Conservation (phyloP, 2,329 filamentous ascomycete species). For the Apiospora arundinis region DNA sequence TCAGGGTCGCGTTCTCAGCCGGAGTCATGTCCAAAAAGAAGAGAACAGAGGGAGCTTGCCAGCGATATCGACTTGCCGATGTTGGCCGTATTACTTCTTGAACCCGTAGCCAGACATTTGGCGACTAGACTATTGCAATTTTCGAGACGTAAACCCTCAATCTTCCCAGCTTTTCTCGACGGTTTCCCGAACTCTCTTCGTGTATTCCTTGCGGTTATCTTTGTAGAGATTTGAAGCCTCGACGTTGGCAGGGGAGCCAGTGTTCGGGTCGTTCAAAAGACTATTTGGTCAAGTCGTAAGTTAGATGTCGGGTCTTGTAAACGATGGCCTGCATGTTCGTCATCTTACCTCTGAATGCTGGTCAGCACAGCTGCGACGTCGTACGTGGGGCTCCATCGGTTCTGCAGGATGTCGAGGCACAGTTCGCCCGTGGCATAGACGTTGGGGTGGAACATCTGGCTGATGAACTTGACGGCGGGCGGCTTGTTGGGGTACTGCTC, state of each 20-base stretch:
- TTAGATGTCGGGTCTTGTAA: background rate
- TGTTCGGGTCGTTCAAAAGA: slow-evolving; percentile 96
- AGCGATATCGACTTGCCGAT: background rate
- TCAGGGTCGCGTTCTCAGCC: background rate
- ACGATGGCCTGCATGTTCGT: background rate
- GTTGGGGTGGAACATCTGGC: slow-evolving; percentile 99
- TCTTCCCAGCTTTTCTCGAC: slow-evolving; percentile 99
- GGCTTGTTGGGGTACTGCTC: slow-evolving; percentile 99
- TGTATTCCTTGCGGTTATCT: slow-evolving; percentile 96
- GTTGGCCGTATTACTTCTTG: background rate
- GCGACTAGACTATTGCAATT: background rate
- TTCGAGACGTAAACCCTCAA: slow-evolving; percentile 46
- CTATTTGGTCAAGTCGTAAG: slow-evolving; percentile 51
- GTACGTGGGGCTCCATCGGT: slow-evolving; percentile 98
- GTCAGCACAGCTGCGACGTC: slow-evolving; percentile 97
- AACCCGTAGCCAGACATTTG: background rate
- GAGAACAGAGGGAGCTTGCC: background rate
- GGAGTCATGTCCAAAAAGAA: background rate
- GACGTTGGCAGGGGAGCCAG: slow-evolving; percentile 96
- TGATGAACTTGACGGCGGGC: slow-evolving; percentile 97
- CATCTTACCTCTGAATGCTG: slow-evolving; percentile 86
- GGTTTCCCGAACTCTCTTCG: slow-evolving; percentile 91
- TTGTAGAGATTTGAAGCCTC: slow-evolving; percentile 99
- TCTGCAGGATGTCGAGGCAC: slow-evolving; percentile 95
- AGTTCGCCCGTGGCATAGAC: slow-evolving; percentile 97